A percentile compares a stretch with the other conserved stretches of the same genome.
These are phyloP conservation scores for Sistotremastrum suecicum DNA, from an alignment of 768 basidiomycete species.

Conservation along the genomic window DNA sequence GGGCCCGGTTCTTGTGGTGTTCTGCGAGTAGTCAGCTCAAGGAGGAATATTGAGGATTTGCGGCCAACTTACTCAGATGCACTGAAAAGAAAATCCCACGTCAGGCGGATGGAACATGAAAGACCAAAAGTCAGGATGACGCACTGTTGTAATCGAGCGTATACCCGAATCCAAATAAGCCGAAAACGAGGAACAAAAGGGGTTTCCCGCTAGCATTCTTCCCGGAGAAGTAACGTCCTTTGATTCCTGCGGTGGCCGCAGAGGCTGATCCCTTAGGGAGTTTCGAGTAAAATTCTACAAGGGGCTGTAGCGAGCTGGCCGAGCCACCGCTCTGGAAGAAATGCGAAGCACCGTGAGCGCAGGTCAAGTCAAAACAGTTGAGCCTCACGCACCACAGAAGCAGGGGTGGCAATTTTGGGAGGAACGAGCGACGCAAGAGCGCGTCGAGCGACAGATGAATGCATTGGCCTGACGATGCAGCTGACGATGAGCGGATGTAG, in stretches of 20 bases:
- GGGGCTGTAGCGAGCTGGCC: constrained; percentile 64
- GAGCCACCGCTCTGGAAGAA: constrained; percentile 56
- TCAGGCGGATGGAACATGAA: constrained; percentile 5
- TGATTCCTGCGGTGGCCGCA: constrained; percentile 48
- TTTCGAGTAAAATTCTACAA: constrained; percentile 94
- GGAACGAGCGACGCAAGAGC: constrained; percentile 78
- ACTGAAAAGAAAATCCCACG: constrained; percentile 26
- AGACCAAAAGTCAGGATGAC: constrained; percentile 19
- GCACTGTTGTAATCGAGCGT: constrained; percentile 82
- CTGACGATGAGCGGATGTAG: no score
- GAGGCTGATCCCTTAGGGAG: constrained; percentile 81
- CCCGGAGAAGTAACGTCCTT: constrained; percentile 72
- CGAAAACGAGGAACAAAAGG: constrained; percentile 45
- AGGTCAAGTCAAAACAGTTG: neutral
- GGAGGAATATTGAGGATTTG: neutral
- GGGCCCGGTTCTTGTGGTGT: constrained; percentile 85
- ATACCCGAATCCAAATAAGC: constrained; percentile 67
- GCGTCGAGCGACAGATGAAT: constrained; percentile 72
- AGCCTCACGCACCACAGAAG: constrained; percentile 53
- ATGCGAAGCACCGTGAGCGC: neutral
- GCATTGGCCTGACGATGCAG: constrained; percentile 31
- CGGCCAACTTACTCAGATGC: constrained; percentile 61
- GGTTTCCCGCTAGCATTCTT: constrained; percentile 72
- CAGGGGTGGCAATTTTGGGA: constrained; percentile 89
- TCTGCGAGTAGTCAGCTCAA: constrained; percentile 27